Evolutionary conservation across 2,329 filamentous ascomycete species (phyloP).

Genomic region (Sporothrix brunneoviolacea): DNA sequence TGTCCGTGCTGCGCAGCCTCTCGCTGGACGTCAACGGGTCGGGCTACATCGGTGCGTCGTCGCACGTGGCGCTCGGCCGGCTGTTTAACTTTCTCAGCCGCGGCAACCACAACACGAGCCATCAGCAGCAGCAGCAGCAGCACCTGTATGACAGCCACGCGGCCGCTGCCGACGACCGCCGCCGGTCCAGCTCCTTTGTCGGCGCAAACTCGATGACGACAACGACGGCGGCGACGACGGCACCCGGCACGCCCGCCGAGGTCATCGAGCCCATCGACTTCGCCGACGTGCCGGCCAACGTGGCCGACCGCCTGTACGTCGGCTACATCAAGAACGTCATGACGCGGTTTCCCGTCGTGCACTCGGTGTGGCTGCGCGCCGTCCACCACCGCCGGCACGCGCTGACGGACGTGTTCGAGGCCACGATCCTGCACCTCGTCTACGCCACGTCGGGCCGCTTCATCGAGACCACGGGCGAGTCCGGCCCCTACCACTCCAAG

Average conservation of each 20-base stretch:
- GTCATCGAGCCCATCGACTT: slow-evolving; percentile 10
- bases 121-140: neutral
- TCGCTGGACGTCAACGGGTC: neutral
- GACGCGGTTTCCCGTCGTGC: slow-evolving; percentile 22
- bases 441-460: slow-evolving; percentile 27
- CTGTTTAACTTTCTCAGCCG: neutral
- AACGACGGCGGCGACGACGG: no score
- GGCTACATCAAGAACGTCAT: slow-evolving; percentile 23
- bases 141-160: neutral
- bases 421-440: slow-evolving; percentile 23
- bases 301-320: slow-evolving; percentile 21
- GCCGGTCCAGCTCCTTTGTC: neutral
- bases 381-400: slow-evolving; percentile 20
- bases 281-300: slow-evolving; percentile 18
- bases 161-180: no score
- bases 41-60: slow-evolving; percentile 8
- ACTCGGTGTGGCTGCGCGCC: slow-evolving; percentile 19
- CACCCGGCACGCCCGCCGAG: no score
- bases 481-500: slow-evolving; percentile 18
- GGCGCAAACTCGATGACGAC: no score
- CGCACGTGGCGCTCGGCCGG: slow-evolving; percentile 3
- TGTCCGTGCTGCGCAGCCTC: slow-evolving; percentile 3
- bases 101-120: neutral
- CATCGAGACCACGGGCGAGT: slow-evolving; percentile 25
- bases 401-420: slow-evolving; percentile 19